A percentile compares a stretch with the other conserved stretches of the same genome.
Evolutionary conservation across 2,329 filamentous ascomycete genomes (phyloP).

Genomic region (Paracoccidioides lutzii): DNA sequence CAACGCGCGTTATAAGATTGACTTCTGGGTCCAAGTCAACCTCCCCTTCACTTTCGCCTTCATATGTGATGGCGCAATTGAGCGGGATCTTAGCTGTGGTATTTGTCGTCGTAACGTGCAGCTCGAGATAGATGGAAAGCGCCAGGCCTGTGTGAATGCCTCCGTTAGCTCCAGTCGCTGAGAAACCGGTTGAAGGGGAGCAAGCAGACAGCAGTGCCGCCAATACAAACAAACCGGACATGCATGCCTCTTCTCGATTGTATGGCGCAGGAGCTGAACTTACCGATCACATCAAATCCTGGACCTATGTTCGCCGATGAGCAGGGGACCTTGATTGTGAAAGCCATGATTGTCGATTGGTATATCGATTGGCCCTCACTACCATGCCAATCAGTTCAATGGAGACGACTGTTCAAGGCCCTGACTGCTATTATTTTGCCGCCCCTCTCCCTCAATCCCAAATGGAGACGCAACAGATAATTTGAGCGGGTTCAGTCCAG

Average conservation of each 20-base stretch:
- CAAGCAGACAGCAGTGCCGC: not conserved
- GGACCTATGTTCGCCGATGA: slow-evolving; percentile 97
- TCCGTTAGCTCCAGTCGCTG: not conserved
- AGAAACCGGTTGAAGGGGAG: not conserved
- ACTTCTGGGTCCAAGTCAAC: slow-evolving; percentile 72
- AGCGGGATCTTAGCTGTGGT: slow-evolving; percentile 47
- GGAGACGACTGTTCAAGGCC: not conserved
- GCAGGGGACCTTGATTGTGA: slow-evolving; percentile 70
- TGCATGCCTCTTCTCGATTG: not conserved
- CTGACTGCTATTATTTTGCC: not conserved
- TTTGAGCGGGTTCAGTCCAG: not conserved
- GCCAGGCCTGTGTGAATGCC: slow-evolving; percentile 51
- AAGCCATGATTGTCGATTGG: slow-evolving; percentile 18
- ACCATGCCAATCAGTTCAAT: not conserved
- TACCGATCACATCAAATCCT: slow-evolving; percentile 82
- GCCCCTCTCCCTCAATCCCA: not conserved
- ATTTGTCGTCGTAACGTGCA: slow-evolving; percentile 60
- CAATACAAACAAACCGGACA: not conserved
- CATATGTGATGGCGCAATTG: slow-evolving; percentile 85
- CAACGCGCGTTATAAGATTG: slow-evolving; percentile 89
- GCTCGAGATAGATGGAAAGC: slow-evolving; percentile 83
- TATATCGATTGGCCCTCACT: not conserved
- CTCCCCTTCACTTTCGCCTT: slow-evolving; percentile 59
- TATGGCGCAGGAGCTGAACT: not conserved
- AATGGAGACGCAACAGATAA: not conserved